Percentiles rank a stretch among this genome's conserved stretches.
Evolutionary conservation across 768 basidiomycete species (phyloP).

Genomic region (Arthromyces matolae): DNA sequence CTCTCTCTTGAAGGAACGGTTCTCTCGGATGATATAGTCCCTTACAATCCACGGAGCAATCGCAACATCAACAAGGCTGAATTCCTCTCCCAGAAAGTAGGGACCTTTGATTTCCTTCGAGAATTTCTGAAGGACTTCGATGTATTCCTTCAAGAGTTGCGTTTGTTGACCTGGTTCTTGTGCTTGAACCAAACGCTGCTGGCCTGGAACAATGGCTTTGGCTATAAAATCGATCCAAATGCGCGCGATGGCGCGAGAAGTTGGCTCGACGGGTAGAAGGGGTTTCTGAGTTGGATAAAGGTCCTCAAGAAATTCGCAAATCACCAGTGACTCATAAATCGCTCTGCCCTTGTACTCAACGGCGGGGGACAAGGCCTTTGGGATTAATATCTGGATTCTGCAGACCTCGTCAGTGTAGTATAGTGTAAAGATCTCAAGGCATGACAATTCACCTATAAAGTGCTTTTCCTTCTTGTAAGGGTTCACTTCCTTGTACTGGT

Average conservation of each 20-base stretch:
- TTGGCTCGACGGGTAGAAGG: conserved; percentile 51
- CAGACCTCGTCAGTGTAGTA: too few species aligned
- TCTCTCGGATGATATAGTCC: conserved; percentile 45
- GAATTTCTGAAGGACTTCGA: conserved; percentile 26
- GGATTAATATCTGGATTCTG: conserved; percentile 68
- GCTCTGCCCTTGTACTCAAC: conserved; percentile 50
- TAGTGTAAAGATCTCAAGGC: too few species aligned
- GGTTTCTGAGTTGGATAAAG: conserved; percentile 43
- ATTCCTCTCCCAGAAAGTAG: conserved; percentile 54
- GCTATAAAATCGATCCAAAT: conserved; percentile 56
- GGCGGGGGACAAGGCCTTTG: conserved; percentile 64
- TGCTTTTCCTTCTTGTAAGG: conserved; percentile 66
- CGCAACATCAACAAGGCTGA: conserved; percentile 50
- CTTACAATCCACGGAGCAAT: conserved; percentile 52
- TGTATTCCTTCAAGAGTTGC: conserved; percentile 25
- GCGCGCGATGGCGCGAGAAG: conserved; percentile 46
- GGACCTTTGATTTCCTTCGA: conserved; percentile 40
- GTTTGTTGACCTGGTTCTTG: conserved; percentile 30
- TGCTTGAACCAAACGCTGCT: conserved; percentile 45
- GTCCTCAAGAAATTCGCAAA: conserved; percentile 68
- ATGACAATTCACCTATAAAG: conserved; percentile 56
- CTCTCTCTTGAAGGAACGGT: conserved; percentile 43
- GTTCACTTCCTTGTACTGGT: conserved; percentile 65
- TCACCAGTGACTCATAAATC: conserved; percentile 60
- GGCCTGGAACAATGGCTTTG: conserved; percentile 50